These are phyloP conservation scores for Hippophae rhamnoides DNA, from an alignment of 306 rosid species.

Conservation along the genomic window DNA sequence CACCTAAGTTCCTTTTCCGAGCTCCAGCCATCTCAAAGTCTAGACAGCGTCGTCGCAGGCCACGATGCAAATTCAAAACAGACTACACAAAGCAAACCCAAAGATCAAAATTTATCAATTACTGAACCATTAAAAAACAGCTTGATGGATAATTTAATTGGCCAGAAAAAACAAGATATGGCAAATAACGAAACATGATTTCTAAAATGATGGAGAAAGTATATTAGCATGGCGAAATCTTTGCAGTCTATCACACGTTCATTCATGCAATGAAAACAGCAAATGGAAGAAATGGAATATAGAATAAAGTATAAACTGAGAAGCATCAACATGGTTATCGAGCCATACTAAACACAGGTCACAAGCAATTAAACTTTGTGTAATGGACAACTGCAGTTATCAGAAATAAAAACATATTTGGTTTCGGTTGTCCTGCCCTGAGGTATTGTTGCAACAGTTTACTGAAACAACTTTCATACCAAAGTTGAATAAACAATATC, in stretches of 20 bases:
- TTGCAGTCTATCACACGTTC: too few species aligned
- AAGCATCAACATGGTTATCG: not conserved
- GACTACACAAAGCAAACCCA: slow-evolving; percentile 29
- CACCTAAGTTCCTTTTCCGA: slow-evolving; percentile 38
- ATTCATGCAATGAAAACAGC: not conserved
- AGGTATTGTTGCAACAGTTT: not conserved
- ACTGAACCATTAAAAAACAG: slow-evolving; percentile 1
- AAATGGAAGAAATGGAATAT: not conserved
- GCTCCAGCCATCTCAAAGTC: slow-evolving; percentile 67
- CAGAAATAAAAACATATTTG: not conserved
- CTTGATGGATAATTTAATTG: not conserved
- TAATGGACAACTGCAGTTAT: not conserved
- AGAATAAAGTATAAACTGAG: too few species aligned
- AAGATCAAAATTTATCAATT: not conserved
- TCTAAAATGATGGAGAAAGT: not conserved
- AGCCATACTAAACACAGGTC: not conserved
- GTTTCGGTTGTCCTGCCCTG: not conserved
- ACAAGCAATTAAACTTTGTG: not conserved
- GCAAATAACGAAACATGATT: not conserved
- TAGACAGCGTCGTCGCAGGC: slow-evolving; percentile 73
- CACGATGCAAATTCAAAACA: slow-evolving; percentile 45
- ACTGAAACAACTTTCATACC: not conserved
- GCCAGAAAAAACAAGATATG: not conserved
- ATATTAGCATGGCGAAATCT: not conserved
- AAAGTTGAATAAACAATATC: not conserved